Conservation (phyloP, 2,329 filamentous ascomycete genomes). For the Tolypocladium nubicola region DNA sequence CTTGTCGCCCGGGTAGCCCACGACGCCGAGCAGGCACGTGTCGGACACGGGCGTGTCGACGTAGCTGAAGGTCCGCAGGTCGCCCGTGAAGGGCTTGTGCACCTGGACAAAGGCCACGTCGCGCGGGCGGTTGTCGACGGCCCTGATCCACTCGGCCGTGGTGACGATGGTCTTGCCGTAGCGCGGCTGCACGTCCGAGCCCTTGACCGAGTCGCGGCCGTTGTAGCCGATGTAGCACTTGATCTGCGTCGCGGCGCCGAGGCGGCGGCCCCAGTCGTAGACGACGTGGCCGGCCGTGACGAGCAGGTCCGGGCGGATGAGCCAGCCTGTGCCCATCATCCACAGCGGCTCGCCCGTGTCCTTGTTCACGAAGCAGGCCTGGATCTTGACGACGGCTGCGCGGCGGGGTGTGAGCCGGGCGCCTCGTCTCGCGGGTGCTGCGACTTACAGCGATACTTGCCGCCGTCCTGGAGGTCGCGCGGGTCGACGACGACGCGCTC, state of each 20-base stretch:
- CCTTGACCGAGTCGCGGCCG: constrained; percentile 7
- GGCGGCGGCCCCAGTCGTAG: constrained; percentile 11
- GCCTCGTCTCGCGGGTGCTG: too few relatives aligned
- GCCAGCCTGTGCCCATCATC: constrained; percentile 14
- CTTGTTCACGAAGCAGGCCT: background rate
- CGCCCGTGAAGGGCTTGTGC: constrained; percentile 11
- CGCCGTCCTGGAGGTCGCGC: background rate
- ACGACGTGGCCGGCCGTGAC: constrained; percentile 13
- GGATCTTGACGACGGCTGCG: background rate
- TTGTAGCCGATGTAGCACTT: constrained; percentile 24
- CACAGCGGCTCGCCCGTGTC: background rate
- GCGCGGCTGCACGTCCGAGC: constrained; percentile 5
- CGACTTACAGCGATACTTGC: background rate
- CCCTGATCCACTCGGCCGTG: constrained; percentile 11
- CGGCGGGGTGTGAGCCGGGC: background rate
- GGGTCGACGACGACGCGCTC: background rate
- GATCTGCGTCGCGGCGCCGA: constrained; percentile 13
- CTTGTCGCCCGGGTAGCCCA: background rate
- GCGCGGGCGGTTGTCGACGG: constrained; percentile 4
- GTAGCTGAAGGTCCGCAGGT: constrained; percentile 12
- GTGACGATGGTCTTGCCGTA: constrained; percentile 10
- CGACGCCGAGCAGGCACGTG: background rate
- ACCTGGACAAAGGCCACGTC: constrained; percentile 17
- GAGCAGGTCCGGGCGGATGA: constrained; percentile 9
- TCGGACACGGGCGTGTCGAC: constrained; percentile 1